Percentiles rank a stretch among this genome's conserved stretches.
Evolutionary conservation across 2,329 filamentous ascomycete genomes (phyloP).

Genomic region (Ophiostoma montium): DNA sequence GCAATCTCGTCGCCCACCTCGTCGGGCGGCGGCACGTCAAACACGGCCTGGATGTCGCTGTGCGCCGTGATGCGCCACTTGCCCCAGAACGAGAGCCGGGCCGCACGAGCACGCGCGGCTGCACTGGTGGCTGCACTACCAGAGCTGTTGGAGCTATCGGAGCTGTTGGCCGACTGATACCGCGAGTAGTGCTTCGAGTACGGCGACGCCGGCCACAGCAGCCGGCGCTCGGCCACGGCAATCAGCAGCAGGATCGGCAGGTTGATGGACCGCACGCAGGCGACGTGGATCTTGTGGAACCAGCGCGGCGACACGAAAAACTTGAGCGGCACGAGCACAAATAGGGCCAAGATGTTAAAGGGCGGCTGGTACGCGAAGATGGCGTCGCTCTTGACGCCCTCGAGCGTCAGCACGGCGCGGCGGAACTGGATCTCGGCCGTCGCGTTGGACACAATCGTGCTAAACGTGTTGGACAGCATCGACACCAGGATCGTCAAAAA

Average conservation of each 20-base stretch:
- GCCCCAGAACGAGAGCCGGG: slow-evolving; percentile 43
- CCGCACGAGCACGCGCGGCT: slow-evolving; percentile 1
- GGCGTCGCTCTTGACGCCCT: slow-evolving; percentile 73
- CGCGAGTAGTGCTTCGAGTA: slow-evolving; percentile 14
- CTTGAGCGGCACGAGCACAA: slow-evolving; percentile 62
- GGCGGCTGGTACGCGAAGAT: slow-evolving; percentile 73
- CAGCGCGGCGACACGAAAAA: slow-evolving; percentile 65
- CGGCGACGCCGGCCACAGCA: slow-evolving; percentile 41
- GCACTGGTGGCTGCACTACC: too few species aligned
- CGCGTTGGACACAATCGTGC: slow-evolving; percentile 60
- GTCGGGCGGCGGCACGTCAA: slow-evolving; percentile 55
- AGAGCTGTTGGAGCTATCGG: background rate
- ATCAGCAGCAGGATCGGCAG: slow-evolving; percentile 61
- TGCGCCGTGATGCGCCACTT: slow-evolving; percentile 56
- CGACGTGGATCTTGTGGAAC: slow-evolving; percentile 85
- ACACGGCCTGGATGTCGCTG: slow-evolving; percentile 58
- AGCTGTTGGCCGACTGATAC: background rate
- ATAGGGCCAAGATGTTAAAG: slow-evolving; percentile 67
- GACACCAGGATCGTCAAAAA: slow-evolving; percentile 84
- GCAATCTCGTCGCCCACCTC: slow-evolving; percentile 41
- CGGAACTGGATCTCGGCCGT: slow-evolving; percentile 76
- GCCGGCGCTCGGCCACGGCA: slow-evolving; percentile 52
- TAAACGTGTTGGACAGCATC: slow-evolving; percentile 75
- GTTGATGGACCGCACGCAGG: slow-evolving; percentile 59
- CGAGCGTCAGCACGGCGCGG: slow-evolving; percentile 65